Conservation (phyloP, 2,329 filamentous ascomycete genomes). For the Amesomyces nigricolor region DNA sequence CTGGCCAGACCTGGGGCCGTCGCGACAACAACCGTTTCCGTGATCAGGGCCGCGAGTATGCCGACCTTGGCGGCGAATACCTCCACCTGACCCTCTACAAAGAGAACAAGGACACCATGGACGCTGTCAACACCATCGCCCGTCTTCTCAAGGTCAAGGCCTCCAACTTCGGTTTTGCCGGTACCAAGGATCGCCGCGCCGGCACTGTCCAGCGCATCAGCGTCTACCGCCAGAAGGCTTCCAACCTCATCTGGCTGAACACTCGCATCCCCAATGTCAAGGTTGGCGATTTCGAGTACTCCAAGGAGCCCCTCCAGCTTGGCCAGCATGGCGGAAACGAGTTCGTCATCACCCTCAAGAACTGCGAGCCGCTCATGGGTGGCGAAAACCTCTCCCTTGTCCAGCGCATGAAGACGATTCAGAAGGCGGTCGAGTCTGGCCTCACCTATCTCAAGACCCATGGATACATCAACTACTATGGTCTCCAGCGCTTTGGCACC, state of each 20-base stretch:
- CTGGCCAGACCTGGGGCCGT: constrained; percentile 17
- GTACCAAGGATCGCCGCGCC: constrained; percentile 85
- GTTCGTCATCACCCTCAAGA: constrained; percentile 85
- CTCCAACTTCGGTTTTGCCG: constrained; percentile 69
- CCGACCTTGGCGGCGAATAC: constrained; percentile 58
- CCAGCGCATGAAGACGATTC: constrained; percentile 39
- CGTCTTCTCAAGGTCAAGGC: constrained; percentile 68
- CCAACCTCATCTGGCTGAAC: constrained; percentile 62
- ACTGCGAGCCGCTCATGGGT: constrained; percentile 58
- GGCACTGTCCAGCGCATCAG: constrained; percentile 81
- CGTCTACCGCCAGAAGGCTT: constrained; percentile 44
- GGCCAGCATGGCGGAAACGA: constrained; percentile 86
- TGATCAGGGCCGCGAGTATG: constrained; percentile 20
- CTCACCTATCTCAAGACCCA: constrained; percentile 62
- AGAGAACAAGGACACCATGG: constrained; percentile 96
- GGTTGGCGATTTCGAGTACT: constrained; percentile 78
- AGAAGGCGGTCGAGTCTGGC: constrained; percentile 50
- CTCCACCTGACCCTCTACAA: constrained; percentile 92
- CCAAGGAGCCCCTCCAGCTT: constrained; percentile 64
- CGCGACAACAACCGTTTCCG: constrained; percentile 18
- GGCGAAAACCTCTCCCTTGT: constrained; percentile 41
- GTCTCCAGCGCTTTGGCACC: constrained; percentile 92
- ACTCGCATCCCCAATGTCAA: constrained; percentile 55
- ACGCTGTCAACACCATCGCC: constrained; percentile 71
- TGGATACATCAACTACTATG: constrained; percentile 97